A percentile compares a stretch with the other conserved stretches of the same genome.
phyloP scores from a whole-genome alignment of 2,329 filamentous ascomycete genomes.

The Xylaria hypoxylon region DNA sequence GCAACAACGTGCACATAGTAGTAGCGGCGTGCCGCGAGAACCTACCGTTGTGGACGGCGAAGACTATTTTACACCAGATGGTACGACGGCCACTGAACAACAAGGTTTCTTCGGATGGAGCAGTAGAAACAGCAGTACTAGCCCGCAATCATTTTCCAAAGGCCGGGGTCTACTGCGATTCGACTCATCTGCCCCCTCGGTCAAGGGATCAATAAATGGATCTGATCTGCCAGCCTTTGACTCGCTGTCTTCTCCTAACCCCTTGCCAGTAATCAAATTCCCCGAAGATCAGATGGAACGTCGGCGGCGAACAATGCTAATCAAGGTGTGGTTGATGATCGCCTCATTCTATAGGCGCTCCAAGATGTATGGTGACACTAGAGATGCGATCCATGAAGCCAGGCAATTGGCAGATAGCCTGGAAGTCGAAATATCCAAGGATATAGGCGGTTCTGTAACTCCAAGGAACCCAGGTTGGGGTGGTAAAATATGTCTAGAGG shows the following conservation, averaged over 20 bases:
- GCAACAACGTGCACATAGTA: slow-evolving; percentile 59
- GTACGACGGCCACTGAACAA: slow-evolving; percentile 51
- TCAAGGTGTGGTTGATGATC: slow-evolving; percentile 91
- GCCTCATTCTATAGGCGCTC: slow-evolving; percentile 88
- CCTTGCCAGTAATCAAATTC: slow-evolving; percentile 66
- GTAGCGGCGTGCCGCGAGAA: slow-evolving; percentile 54
- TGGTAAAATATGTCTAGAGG: slow-evolving; percentile 82
- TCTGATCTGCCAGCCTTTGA: slow-evolving; percentile 56
- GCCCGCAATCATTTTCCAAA: slow-evolving; percentile 57
- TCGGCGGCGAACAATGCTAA: slow-evolving; percentile 66
- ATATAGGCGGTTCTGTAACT: slow-evolving; percentile 71
- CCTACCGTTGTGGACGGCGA: slow-evolving; percentile 63
- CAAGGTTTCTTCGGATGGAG: slow-evolving; percentile 59
- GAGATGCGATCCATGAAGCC: slow-evolving; percentile 84
- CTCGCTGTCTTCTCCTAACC: slow-evolving; percentile 58
- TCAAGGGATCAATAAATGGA: slow-evolving; percentile 55
- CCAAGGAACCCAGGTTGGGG: slow-evolving; percentile 79
- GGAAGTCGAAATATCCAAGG: slow-evolving; percentile 73
- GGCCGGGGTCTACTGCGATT: slow-evolving; percentile 59
- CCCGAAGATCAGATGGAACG: slow-evolving; percentile 64
- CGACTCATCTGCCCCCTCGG: slow-evolving; percentile 59
- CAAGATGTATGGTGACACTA: slow-evolving; percentile 81
- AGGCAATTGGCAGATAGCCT: slow-evolving; percentile 78
- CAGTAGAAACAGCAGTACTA: slow-evolving; percentile 55
- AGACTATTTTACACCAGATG: slow-evolving; percentile 62